A percentile compares a stretch with the other conserved stretches of the same genome.
Evolutionary conservation across 176 grass and related monocot genomes (phyloP).

Genomic region (Poa pratensis): DNA sequence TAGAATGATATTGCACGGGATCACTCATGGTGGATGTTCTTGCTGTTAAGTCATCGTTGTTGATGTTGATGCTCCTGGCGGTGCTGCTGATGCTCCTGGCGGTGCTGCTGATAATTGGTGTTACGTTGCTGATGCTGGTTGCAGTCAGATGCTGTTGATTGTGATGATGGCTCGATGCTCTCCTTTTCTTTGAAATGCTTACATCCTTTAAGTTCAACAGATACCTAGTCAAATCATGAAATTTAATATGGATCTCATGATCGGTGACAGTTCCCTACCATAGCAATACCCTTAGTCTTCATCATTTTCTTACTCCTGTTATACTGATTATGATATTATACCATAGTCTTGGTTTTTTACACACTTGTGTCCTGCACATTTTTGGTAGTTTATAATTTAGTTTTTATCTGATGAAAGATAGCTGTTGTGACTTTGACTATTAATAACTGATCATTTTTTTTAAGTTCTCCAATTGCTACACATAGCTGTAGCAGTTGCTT

Average conservation of each 20-base stretch:
- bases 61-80: constrained; percentile 46
- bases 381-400: not conserved
- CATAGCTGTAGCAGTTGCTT: not conserved
- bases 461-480: not conserved
- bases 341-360: not conserved
- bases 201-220: constrained; percentile 24
- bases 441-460: too few relatives aligned
- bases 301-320: not conserved
- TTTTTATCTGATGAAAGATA: not conserved
- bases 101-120: constrained; percentile 51
- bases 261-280: not conserved
- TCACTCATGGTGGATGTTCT: constrained; percentile 54
- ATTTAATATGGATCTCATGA: constrained; percentile 31
- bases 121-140: constrained; percentile 34
- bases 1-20: constrained; percentile 53
- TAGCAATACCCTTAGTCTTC: not conserved
- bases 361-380: not conserved
- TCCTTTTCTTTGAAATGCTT: constrained; percentile 27
- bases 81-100: constrained; percentile 40
- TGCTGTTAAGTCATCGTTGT: constrained; percentile 55
- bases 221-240: constrained; percentile 41
- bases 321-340: not conserved
- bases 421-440: not conserved
- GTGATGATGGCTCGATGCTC: not conserved
- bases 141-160: constrained; percentile 31